phyloP scores from a whole-genome alignment of 2,329 filamentous ascomycete species.

The Fusarium domesticum region DNA sequence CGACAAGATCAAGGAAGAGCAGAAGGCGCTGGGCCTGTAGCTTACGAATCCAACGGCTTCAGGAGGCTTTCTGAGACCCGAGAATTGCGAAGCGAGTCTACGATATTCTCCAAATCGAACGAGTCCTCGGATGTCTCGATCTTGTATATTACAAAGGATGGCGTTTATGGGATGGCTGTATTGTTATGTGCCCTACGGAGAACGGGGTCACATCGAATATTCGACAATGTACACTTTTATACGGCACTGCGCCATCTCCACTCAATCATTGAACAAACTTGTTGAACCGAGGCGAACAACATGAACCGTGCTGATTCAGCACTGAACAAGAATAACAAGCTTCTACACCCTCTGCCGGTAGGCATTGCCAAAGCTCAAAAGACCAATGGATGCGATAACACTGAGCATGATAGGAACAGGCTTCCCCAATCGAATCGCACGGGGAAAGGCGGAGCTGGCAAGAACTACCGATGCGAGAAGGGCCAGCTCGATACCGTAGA shows the following conservation, averaged over 20 bases:
- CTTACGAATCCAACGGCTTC: neutral
- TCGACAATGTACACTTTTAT: neutral
- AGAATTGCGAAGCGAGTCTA: conserved; percentile 1
- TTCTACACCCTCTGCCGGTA: conserved; percentile 42
- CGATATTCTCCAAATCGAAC: conserved; percentile 1
- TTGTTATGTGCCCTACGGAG: neutral
- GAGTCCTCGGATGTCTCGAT: conserved; percentile 1
- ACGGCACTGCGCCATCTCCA: neutral
- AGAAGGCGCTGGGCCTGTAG: conserved; percentile 54
- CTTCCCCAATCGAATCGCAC: conserved; percentile 80
- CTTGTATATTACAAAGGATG: conserved; percentile 14
- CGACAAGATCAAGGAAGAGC: conserved; percentile 66
- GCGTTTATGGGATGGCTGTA: conserved; percentile 12
- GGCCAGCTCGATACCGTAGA: conserved; percentile 86
- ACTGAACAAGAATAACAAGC: neutral
- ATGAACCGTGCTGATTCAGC: neutral
- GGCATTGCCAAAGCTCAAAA: conserved; percentile 75
- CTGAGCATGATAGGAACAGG: conserved; percentile 79
- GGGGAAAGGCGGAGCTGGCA: conserved; percentile 78
- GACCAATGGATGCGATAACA: conserved; percentile 72
- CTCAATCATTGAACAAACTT: neutral
- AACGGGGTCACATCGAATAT: neutral
- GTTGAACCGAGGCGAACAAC: neutral
- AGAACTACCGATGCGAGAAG: conserved; percentile 84
- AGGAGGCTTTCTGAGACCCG: too few relatives aligned